Evolutionary conservation across 1,284 basidiomycete genomes (phyloP).

Genomic region (Irpex rosettiformis): DNA sequence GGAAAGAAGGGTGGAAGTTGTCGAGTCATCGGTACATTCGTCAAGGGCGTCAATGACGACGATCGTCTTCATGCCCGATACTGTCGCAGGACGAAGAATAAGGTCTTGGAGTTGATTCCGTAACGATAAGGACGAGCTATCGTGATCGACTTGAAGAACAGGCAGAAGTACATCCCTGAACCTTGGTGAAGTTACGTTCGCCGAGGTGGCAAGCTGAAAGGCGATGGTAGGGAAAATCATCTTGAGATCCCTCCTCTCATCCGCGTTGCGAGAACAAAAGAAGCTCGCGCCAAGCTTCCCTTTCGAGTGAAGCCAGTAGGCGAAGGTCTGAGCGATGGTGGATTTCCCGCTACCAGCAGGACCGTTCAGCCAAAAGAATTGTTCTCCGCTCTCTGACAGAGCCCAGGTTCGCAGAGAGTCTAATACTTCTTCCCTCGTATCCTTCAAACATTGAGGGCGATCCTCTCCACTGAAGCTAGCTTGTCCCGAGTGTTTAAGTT

Average conservation of each 20-base stretch:
- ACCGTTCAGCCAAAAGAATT: conserved; percentile 16
- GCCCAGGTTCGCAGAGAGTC: not conserved
- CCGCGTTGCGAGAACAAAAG: conserved; percentile 21
- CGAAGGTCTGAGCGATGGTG: conserved; percentile 15
- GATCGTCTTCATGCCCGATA: conserved; percentile 1
- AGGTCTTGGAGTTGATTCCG: conserved; percentile 1
- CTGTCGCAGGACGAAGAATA: conserved; percentile 8
- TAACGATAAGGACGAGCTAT: not conserved
- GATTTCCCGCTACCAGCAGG: conserved; percentile 18
- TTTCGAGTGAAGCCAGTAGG: not conserved
- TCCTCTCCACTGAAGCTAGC: too few relatives aligned
- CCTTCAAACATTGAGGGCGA: not conserved
- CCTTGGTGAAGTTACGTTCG: not conserved
- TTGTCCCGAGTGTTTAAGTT: too few relatives aligned
- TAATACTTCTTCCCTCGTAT: not conserved
- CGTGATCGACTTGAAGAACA: not conserved
- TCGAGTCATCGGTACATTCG: conserved; percentile 22
- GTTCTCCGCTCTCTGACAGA: not conserved
- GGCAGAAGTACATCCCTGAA: not conserved
- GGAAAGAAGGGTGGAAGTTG: conserved; percentile 17
- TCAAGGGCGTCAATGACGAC: conserved; percentile 25
- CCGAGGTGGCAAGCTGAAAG: conserved; percentile 19
- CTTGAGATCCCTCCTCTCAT: conserved; percentile 12
- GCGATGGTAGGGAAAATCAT: conserved; percentile 26
- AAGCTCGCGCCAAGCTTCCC: conserved; percentile 22